These are phyloP conservation scores for Fibroporia radiculosa DNA, from an alignment of 768 basidiomycete genomes.

Conservation along the genomic window DNA sequence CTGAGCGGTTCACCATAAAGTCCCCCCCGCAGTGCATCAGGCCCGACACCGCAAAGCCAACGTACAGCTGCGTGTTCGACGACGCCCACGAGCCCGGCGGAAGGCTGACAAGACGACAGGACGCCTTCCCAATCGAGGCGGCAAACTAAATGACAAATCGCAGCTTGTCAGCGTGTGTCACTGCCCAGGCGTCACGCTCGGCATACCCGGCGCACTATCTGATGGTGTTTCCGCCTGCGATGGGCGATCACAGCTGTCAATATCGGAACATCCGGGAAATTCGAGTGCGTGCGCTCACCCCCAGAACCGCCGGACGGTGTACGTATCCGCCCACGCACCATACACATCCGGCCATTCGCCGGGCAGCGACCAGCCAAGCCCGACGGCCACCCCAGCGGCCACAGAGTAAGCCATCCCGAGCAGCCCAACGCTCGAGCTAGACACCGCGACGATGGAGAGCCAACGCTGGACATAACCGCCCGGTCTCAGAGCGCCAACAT, in stretches of 20 bases:
- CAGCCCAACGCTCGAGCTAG: background rate
- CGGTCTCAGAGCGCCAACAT: background rate
- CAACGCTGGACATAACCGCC: background rate
- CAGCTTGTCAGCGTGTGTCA: background rate
- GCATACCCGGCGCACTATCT: conserved; percentile 15
- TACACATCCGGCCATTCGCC: conserved; percentile 35
- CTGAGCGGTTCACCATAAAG: conserved; percentile 6
- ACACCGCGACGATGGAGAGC: background rate
- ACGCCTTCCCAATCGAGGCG: conserved; percentile 7
- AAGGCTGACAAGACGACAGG: conserved; percentile 5
- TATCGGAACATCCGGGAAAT: background rate
- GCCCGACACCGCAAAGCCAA: conserved; percentile 13
- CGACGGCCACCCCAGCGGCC: conserved; percentile 7
- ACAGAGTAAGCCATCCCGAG: background rate
- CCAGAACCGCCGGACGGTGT: conserved; percentile 17
- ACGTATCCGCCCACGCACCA: conserved; percentile 18
- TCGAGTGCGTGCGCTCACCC: conserved; percentile 11
- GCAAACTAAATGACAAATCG: conserved; percentile 7
- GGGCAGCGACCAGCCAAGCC: conserved; percentile 17
- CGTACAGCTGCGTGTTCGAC: conserved; percentile 14
- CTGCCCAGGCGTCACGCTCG: background rate
- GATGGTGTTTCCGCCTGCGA: conserved; percentile 14
- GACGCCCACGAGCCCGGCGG: conserved; percentile 10
- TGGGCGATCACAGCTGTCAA: background rate
- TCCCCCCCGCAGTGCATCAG: conserved; percentile 13